Evolutionary conservation across 495 filamentous ascomycete genomes (phyloP).

Genomic region (Aspergillus sclerotioniger): DNA sequence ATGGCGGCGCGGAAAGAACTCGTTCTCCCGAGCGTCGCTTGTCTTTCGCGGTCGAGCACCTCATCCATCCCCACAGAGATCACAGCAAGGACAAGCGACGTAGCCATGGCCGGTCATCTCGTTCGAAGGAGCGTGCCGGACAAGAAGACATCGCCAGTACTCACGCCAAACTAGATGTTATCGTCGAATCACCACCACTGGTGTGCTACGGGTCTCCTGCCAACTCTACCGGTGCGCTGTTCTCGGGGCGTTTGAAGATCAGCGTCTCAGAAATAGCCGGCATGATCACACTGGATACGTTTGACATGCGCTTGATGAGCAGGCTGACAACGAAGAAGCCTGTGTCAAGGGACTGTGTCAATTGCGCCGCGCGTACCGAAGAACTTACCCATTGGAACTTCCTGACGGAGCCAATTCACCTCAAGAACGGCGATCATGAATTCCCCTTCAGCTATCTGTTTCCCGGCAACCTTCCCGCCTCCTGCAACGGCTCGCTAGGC

Average conservation of each 20-base stretch:
- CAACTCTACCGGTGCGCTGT: constrained; percentile 78
- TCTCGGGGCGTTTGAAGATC: constrained; percentile 82
- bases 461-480: constrained; percentile 81
- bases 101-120: constrained; percentile 34
- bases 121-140: constrained; percentile 39
- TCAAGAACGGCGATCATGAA: constrained; percentile 65
- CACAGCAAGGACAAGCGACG: constrained; percentile 46
- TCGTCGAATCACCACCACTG: constrained; percentile 86
- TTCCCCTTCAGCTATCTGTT: constrained; percentile 93
- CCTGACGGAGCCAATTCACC: constrained; percentile 61
- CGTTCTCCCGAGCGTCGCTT: constrained; percentile 45
- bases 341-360: constrained; percentile 69
- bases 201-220: constrained; percentile 76
- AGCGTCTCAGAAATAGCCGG: constrained; percentile 56
- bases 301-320: constrained; percentile 66
- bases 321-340: constrained; percentile 74
- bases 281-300: constrained; percentile 61
- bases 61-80: constrained; percentile 46
- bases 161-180: constrained; percentile 64
- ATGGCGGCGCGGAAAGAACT: constrained; percentile 29
- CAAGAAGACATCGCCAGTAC: constrained; percentile 29
- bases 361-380: constrained; percentile 67
- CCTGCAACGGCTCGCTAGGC: constrained; percentile 68
- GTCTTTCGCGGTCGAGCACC: constrained; percentile 43
- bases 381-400: constrained; percentile 78